Evolutionary conservation across 495 filamentous ascomycete species (phyloP).

Genomic region (Pyronema domesticum): DNA sequence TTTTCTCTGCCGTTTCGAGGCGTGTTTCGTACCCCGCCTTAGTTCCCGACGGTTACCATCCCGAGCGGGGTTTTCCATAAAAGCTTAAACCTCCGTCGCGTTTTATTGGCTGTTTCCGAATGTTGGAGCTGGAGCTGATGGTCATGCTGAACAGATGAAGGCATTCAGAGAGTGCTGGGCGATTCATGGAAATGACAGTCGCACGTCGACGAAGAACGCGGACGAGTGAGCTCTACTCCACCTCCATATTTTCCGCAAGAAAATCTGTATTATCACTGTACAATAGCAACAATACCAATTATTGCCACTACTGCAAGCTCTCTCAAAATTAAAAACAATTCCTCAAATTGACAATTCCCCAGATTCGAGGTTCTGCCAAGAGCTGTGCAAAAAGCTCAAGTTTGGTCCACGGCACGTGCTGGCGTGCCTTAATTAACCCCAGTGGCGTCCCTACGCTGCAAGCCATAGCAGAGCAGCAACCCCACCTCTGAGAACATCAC

Average conservation of each 20-base stretch:
- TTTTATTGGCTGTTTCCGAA: background rate
- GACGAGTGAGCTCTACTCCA: too few relatives aligned
- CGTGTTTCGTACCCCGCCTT: background rate
- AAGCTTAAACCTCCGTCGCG: background rate
- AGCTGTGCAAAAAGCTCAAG: too few relatives aligned
- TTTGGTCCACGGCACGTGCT: too few relatives aligned
- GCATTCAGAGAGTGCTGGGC: constrained; percentile 88
- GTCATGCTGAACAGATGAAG: constrained; percentile 52
- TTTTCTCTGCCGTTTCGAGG: constrained; percentile 2
- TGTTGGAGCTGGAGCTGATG: background rate
- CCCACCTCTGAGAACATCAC: background rate
- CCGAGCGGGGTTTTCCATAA: constrained; percentile 15
- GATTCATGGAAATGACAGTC: constrained; percentile 64
- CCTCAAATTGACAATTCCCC: too few relatives aligned
- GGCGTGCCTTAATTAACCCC: too few relatives aligned
- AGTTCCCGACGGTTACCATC: background rate
- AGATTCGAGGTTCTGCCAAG: too few relatives aligned
- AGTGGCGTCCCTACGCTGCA: too few relatives aligned
- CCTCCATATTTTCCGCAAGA: too few relatives aligned
- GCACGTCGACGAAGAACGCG: constrained; percentile 32
- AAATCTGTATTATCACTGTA: too few relatives aligned
- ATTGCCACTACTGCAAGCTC: too few relatives aligned
- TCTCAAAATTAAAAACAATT: too few relatives aligned
- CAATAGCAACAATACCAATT: too few relatives aligned
- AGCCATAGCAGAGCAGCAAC: background rate